Evolutionary conservation across 1,284 basidiomycete species (phyloP).

Genomic region (Coniferiporia sulphurascens): DNA sequence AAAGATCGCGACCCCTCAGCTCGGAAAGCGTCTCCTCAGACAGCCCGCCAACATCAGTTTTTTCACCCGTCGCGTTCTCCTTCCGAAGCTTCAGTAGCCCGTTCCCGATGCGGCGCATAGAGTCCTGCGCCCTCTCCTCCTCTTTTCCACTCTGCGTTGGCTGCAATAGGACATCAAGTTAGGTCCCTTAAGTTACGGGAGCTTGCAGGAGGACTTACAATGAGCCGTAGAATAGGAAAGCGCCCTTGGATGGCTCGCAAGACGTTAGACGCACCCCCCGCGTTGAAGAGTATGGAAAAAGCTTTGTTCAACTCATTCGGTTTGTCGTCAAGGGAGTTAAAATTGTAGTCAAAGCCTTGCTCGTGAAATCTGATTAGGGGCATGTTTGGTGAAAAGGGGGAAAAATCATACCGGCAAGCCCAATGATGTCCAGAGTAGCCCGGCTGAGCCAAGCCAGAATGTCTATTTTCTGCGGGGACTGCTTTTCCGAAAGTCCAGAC

Average conservation of each 20-base stretch:
- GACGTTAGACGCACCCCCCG: conserved; percentile 3
- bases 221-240: conserved; percentile 21
- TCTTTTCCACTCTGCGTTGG: not conserved
- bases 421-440: conserved; percentile 45
- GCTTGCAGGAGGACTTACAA: conserved; percentile 23
- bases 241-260: conserved; percentile 13
- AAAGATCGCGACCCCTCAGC: conserved; percentile 25
- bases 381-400: too few relatives aligned
- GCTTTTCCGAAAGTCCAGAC: conserved; percentile 2
- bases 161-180: not conserved
- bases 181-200: not conserved
- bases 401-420: conserved; percentile 33
- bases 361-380: not conserved
- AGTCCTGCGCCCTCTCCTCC: conserved; percentile 23
- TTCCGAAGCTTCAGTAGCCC: conserved; percentile 32
- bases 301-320: conserved; percentile 30
- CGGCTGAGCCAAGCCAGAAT: conserved; percentile 36
- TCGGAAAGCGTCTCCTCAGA: conserved; percentile 16
- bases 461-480: conserved; percentile 25
- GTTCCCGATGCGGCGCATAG: conserved; percentile 33
- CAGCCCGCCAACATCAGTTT: conserved; percentile 26
- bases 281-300: conserved; percentile 27
- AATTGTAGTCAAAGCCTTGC: conserved; percentile 62
- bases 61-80: conserved; percentile 26
- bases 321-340: conserved; percentile 34